phyloP scores from a whole-genome alignment of 768 basidiomycete species.

The Mrakia gelida region DNA sequence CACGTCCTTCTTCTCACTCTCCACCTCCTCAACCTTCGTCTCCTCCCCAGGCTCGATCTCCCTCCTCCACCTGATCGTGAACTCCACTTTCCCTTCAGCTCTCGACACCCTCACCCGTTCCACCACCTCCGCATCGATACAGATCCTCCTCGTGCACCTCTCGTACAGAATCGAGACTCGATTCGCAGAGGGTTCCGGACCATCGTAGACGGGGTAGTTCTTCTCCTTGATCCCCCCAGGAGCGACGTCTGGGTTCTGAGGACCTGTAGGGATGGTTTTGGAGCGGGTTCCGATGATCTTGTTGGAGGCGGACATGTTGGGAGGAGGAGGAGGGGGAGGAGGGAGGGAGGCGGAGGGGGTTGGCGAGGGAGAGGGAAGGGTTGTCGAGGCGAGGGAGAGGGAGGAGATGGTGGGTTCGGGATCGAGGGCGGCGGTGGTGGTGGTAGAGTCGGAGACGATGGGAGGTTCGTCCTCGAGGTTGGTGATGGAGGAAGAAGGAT shows the following conservation, averaged over 20 bases:
- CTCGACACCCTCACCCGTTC: slow-evolving; percentile 74
- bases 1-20: neutral
- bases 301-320: neutral
- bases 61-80: slow-evolving; percentile 49
- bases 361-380: neutral
- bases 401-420: neutral
- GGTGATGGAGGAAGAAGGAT: neutral
- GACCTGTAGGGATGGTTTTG: neutral
- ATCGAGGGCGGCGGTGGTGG: neutral
- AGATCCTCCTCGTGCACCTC: slow-evolving; percentile 75
- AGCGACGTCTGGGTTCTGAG: neutral
- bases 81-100: slow-evolving; percentile 78
- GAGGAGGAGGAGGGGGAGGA: neutral
- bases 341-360: neutral
- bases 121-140: slow-evolving; percentile 83
- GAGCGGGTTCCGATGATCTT: neutral
- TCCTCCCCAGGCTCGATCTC: neutral
- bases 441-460: neutral
- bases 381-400: neutral
- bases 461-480: neutral
- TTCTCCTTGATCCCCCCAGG: neutral
- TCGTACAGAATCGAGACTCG: slow-evolving; percentile 90
- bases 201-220: slow-evolving; percentile 24
- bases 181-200: slow-evolving; percentile 41
- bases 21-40: neutral